A percentile compares a stretch with the other conserved stretches of the same genome.
Conservation (phyloP, 1,284 basidiomycete species). For the Cutaneotrichosporon cutaneum region DNA sequence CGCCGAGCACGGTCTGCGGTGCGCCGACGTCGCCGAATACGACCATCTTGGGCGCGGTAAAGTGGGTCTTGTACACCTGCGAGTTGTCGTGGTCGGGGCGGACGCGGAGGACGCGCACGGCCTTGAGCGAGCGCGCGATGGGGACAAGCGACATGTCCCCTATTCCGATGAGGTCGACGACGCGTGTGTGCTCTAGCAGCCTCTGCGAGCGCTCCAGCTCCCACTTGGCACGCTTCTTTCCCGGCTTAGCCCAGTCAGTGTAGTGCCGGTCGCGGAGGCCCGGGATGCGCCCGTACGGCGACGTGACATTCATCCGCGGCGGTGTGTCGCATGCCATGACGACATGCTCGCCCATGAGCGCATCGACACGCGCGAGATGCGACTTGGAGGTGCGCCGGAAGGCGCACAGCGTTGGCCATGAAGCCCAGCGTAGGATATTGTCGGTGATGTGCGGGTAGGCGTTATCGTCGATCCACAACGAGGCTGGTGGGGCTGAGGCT, state of each 20-base stretch:
- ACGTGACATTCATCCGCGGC: constrained; percentile 2
- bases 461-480: constrained; percentile 4
- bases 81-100: constrained; percentile 5
- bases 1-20: background rate
- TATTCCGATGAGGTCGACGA: constrained; percentile 19
- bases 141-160: constrained; percentile 8
- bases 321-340: constrained; percentile 6
- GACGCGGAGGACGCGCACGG: constrained; percentile 11
- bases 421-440: background rate
- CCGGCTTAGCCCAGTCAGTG: background rate
- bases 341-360: constrained; percentile 8
- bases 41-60: constrained; percentile 4
- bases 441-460: constrained; percentile 11
- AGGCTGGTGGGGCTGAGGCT: background rate
- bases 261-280: background rate
- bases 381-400: background rate
- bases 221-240: background rate
- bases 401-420: background rate
- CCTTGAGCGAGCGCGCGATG: constrained; percentile 5
- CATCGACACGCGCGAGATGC: background rate
- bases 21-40: constrained; percentile 8
- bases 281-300: constrained; percentile 2
- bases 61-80: background rate
- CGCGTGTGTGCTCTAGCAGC: constrained; percentile 14
- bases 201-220: background rate